A percentile compares a stretch with the other conserved stretches of the same genome.
Conservation (phyloP, 345 rosid species). For the Pseudoturritis turrita region DNA sequence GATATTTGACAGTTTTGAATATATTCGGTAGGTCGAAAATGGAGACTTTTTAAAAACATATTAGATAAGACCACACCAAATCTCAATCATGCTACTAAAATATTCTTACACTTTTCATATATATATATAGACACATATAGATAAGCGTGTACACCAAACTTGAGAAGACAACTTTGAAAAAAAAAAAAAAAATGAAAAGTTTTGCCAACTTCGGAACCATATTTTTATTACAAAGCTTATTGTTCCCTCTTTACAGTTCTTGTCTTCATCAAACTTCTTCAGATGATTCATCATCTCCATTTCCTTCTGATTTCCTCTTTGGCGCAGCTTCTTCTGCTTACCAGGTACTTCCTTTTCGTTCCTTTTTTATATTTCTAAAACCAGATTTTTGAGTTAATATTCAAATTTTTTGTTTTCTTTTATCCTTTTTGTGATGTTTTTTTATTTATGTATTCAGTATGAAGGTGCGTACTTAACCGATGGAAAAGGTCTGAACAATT, state of each 20-base stretch:
- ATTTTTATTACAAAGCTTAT: constrained; percentile 14
- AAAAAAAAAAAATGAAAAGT: constrained; percentile 13
- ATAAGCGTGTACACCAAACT: background rate
- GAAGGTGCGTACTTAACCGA: constrained; percentile 53
- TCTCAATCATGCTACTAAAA: background rate
- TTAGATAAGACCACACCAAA: constrained; percentile 12
- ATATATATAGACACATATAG: constrained; percentile 20
- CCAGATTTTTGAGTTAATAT: background rate
- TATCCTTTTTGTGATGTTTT: background rate
- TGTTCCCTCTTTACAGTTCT: constrained; percentile 9
- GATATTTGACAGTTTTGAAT: background rate
- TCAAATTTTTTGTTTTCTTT: background rate
- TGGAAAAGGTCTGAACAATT: constrained; percentile 51
- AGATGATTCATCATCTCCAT: constrained; percentile 19
- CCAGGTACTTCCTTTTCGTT: constrained; percentile 38
- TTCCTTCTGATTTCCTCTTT: constrained; percentile 57
- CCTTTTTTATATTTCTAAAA: background rate
- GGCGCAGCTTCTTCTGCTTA: constrained; percentile 84
- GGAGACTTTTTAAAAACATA: background rate
- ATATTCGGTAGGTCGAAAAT: constrained; percentile 12
- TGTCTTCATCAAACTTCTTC: constrained; percentile 5
- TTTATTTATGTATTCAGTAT: constrained; percentile 27
- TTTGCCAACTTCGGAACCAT: background rate
- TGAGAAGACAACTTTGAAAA: background rate
- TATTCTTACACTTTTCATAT: background rate